Conservation (phyloP, 2,329 filamentous ascomycete genomes). For the Cryphonectria naterciae region DNA sequence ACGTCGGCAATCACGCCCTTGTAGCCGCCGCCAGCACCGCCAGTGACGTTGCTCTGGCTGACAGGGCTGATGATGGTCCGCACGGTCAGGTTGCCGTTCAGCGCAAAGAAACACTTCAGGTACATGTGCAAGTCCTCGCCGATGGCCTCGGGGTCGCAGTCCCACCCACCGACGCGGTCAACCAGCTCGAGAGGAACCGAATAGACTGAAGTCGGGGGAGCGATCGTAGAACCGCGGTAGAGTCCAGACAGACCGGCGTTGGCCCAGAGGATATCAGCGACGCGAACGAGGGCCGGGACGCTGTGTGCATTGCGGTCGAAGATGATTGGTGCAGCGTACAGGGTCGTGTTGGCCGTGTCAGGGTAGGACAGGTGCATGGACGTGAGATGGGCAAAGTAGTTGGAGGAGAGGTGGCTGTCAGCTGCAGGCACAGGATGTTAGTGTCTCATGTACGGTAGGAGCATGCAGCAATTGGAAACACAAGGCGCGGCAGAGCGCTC, state of each 20-base stretch:
- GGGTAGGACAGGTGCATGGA: slow-evolving; percentile 64
- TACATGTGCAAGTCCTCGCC: slow-evolving; percentile 80
- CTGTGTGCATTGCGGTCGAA: slow-evolving; percentile 75
- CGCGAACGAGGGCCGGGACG: slow-evolving; percentile 69
- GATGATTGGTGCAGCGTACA: slow-evolving; percentile 73
- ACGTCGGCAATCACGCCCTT: slow-evolving; percentile 61
- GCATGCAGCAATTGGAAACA: slow-evolving; percentile 25
- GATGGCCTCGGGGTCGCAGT: slow-evolving; percentile 71
- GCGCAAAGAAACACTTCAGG: slow-evolving; percentile 75
- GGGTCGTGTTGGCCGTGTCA: slow-evolving; percentile 62
- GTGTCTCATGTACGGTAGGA: slow-evolving; percentile 33
- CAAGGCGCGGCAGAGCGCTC: slow-evolving; percentile 7
- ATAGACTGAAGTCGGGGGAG: slow-evolving; percentile 75
- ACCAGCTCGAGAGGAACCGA: slow-evolving; percentile 69
- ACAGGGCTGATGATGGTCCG: slow-evolving; percentile 69
- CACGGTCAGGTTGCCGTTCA: slow-evolving; percentile 69
- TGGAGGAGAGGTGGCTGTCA: slow-evolving; percentile 70
- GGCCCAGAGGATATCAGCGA: slow-evolving; percentile 74
- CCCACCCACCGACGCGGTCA: slow-evolving; percentile 73
- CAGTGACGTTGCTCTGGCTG: slow-evolving; percentile 73
- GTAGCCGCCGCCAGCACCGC: slow-evolving; percentile 58
- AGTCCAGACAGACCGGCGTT: slow-evolving; percentile 72
- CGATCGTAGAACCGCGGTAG: slow-evolving; percentile 65
- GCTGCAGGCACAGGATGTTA: slow-evolving; percentile 50
- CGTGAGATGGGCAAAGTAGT: slow-evolving; percentile 69